Conservation (phyloP, 495 filamentous ascomycete species). For the Xylaria venustula region DNA sequence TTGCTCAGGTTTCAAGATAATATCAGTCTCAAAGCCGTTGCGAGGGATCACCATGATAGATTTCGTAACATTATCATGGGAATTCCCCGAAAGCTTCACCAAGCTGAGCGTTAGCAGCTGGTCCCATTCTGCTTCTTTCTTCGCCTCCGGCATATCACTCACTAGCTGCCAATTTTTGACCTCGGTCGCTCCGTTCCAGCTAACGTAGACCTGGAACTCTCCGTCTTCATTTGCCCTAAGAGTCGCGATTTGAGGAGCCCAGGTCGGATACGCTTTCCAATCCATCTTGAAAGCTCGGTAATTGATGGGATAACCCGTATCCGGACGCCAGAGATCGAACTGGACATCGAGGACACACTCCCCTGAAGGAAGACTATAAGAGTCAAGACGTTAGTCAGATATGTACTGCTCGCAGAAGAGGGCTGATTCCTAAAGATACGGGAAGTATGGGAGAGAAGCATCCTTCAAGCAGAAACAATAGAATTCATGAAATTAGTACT, state of each 20-base stretch:
- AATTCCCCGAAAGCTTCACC: neutral
- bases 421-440: too few relatives aligned
- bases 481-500: constrained; percentile 1
- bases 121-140: neutral
- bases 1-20: neutral
- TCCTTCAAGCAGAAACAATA: neutral
- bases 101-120: neutral
- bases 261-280: constrained; percentile 21
- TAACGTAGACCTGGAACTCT: constrained; percentile 18
- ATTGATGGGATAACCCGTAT: neutral
- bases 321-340: constrained; percentile 15
- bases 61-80: constrained; percentile 1
- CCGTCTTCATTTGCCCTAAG: neutral
- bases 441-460: too few relatives aligned
- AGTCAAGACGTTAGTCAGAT: neutral
- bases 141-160: neutral
- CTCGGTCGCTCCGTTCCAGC: constrained; percentile 33
- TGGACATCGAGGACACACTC: constrained; percentile 22
- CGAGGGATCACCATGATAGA: neutral
- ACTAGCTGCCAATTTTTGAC: constrained; percentile 24
- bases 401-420: neutral
- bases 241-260: constrained; percentile 15
- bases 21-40: constrained; percentile 26
- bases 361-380: constrained; percentile 17
- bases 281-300: constrained; percentile 28